Evolutionary conservation across 202 grass and related monocot genomes (phyloP), one percentile per base, ranked within the genome.

Genomic region (Setaria viridis): DNA sequence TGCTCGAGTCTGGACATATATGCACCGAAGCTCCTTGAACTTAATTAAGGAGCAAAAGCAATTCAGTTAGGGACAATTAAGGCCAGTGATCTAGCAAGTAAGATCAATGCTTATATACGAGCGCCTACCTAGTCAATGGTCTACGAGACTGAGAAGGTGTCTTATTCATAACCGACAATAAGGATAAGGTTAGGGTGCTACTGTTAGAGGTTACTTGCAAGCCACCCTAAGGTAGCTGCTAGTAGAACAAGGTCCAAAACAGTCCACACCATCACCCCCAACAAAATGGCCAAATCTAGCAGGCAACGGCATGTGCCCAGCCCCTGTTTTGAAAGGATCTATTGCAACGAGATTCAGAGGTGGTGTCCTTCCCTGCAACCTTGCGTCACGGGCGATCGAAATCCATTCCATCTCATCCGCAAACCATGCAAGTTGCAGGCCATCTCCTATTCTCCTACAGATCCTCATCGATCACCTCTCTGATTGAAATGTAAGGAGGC

Each of bases 181-280:
- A 74, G 48, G 71, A 74, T 73, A 73, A 73, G 76, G 42, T 17
- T 64, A 46, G 14, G 56, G 33, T 14, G 32, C 53, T 53, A 50
- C 21, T 72, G 45, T 54, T 62, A 86, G 34, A 60, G 51, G 62
- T 87, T 87, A 30, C 79, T 88, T 83, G 73, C 73, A 88, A 88
- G 86, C 7, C 55, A 78, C 41, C 49, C 32, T n/a, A 6, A 49
- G 6, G 15, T 55, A 58, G 17, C 19, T 6, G 54, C 53, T 65
- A 69, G 45, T 65, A 69, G 45, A 63, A 65, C 42, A 62, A 15
- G 72, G 65, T 5, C 72, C 78, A 79, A 78, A 88, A 41, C 33
- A 50, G 42, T 70, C 32, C 29, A 9, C 12, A 19, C 30, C 41
- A 59, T 5, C 58, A 43, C 46, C 53, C 7, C 48, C 20, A 50